Conservation (phyloP, 495 filamentous ascomycete genomes). For the Aspergillus sparsus region DNA sequence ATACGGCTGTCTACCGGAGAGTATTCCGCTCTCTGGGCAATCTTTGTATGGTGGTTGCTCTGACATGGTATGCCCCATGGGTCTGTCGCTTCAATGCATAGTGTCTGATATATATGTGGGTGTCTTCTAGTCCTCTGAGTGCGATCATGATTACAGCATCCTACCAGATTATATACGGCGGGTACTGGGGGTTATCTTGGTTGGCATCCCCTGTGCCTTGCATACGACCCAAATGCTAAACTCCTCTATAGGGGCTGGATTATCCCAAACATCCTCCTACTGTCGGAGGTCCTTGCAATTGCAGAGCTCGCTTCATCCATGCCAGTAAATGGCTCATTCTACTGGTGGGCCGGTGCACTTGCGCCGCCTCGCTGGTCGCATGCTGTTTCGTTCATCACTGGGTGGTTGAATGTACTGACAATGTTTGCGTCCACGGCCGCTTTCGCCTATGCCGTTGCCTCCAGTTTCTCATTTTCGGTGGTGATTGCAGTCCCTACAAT, state of each 20-base stretch:
- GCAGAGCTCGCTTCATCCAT: not conserved
- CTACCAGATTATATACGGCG: not conserved
- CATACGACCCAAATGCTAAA: not conserved
- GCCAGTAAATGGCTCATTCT: not conserved
- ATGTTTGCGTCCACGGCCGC: not conserved
- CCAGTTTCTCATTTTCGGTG: not conserved
- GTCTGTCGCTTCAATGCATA: not conserved
- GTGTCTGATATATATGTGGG: not conserved
- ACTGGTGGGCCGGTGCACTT: not conserved
- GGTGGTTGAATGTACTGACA: not conserved
- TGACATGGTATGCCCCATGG: not conserved
- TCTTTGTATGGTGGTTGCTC: not conserved
- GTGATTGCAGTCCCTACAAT: too few relatives aligned
- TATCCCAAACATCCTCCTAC: not conserved
- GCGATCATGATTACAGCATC: not conserved
- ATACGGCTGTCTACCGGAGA: not conserved
- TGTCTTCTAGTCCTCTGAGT: not conserved
- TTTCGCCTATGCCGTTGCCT: not conserved
- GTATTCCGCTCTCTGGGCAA: not conserved
- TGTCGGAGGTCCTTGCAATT: not conserved
- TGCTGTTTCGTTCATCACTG: not conserved
- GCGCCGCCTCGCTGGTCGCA: not conserved
- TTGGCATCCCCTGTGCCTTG: not conserved
- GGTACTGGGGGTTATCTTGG: not conserved
- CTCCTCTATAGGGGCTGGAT: slow-evolving; percentile 5